These are phyloP conservation scores for Camellia sinensis DNA, from an alignment of 148 eudicot species.

Conservation along the genomic window DNA sequence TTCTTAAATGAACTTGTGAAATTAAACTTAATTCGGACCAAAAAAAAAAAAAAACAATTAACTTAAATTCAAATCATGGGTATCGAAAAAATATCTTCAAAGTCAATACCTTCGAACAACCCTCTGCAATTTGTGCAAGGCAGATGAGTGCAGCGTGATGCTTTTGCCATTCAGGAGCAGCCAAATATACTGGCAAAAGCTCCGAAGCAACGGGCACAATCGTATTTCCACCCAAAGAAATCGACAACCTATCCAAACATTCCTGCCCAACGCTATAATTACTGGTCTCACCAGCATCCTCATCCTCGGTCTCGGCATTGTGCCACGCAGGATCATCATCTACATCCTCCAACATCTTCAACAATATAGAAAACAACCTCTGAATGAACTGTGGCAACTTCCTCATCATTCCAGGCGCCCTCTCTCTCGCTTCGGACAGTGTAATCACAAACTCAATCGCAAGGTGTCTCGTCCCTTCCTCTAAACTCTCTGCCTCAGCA, in stretches of 20 bases:
- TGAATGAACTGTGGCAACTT: conserved; percentile 56
- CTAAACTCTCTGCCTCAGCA: conserved; percentile 67
- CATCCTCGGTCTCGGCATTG: conserved; percentile 59
- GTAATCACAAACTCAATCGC: conserved; percentile 65
- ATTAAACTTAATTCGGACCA: background rate
- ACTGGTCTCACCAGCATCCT: conserved; percentile 84
- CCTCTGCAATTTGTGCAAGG: conserved; percentile 86
- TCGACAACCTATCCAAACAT: conserved; percentile 70
- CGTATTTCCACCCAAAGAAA: conserved; percentile 74
- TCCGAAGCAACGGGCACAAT: conserved; percentile 88
- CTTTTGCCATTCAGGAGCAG: conserved; percentile 91
- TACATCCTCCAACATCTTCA: conserved; percentile 70
- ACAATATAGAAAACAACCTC: conserved; percentile 53
- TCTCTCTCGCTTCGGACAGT: conserved; percentile 51
- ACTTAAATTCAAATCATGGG: background rate
- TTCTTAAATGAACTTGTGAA: background rate
- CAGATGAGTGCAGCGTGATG: conserved; percentile 83
- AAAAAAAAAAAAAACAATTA: background rate
- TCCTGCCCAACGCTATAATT: conserved; percentile 78
- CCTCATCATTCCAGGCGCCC: conserved; percentile 66
- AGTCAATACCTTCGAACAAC: conserved; percentile 64
- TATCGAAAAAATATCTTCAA: background rate
- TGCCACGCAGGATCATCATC: conserved; percentile 90
- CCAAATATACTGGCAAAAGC: conserved; percentile 58
- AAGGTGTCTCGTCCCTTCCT: conserved; percentile 78